Evolutionary conservation across 1,284 basidiomycete genomes (phyloP), one percentile per base, ranked within the genome.

Genomic region (Amylostereum areolatum): DNA sequence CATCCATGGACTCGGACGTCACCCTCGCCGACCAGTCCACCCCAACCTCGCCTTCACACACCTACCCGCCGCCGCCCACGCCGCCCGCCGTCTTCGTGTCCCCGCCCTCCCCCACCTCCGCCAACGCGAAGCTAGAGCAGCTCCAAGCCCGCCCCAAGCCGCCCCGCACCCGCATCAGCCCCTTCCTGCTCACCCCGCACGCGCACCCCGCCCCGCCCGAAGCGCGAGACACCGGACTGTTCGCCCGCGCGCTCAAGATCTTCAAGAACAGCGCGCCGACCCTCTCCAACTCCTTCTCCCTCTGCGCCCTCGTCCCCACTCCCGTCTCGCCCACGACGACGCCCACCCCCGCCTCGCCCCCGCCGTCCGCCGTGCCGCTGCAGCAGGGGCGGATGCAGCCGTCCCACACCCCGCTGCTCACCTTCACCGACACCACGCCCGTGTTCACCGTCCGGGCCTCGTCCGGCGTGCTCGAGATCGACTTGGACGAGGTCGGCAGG

Each of bases 371-470:
- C n/a, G n/a, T n/a, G n/a, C n/a, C n/a, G 11, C 57, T 47, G 39
- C 60, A 51, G 39, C 51, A 57, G 42, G 56, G 52, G 39, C 44
- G 49, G 37, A 44, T 55, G 40, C 58, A 63, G 7, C 55, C 57
- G n/a, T 54, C 65, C 6, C 68, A 68, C 10, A 57, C 60, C 2
- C 70, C 83, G 1, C 65, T 89, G 5, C 66, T 88, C 12, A 74
- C 74, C 2, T 89, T 85, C 63, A 78, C 81, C 48, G 86, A 89
- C 60, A 77, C 68, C 31, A 89, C 87, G 2, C 81, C 86, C 0
- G 64, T 83, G 3, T 72, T 83, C 52, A 81, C 78, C 1, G 70
- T 83, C 11, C 64, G 74, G 5, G 76, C 79, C 1, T 65, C 77
- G 18, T 78, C 73, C 1, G 88, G 87, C 1, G 48, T 80, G 29